phyloP scores from a whole-genome alignment of 805 yeast species.

The Metschnikowia reukaufii region DNA sequence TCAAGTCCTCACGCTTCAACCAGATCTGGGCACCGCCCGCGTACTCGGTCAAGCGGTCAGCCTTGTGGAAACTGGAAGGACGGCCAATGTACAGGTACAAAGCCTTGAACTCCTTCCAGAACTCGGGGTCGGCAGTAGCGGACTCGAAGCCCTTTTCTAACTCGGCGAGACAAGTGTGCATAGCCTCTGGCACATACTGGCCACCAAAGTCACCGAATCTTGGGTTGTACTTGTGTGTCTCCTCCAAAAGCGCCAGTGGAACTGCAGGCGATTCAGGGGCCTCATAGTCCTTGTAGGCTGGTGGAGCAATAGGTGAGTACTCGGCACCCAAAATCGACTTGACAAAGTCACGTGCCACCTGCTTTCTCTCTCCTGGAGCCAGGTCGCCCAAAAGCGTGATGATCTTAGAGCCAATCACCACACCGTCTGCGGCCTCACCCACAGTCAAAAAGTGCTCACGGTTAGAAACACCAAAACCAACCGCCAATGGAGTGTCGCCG shows the following conservation, averaged over 20 bases:
- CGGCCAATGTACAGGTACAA: conserved; percentile 93
- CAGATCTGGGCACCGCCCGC: conserved; percentile 93
- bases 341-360: conserved; percentile 65
- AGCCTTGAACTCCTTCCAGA: conserved; percentile 89
- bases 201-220: conserved; percentile 97
- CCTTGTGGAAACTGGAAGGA: conserved; percentile 89
- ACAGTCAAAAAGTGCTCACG: conserved; percentile 85
- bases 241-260: conserved; percentile 45
- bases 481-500: conserved; percentile 72
- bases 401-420: conserved; percentile 90
- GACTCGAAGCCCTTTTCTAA: conserved; percentile 83
- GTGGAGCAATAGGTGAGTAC: conserved; percentile 31
- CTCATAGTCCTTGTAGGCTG: conserved; percentile 20
- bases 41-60: conserved; percentile 83
- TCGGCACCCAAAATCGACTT: conserved; percentile 65
- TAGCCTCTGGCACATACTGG: conserved; percentile 96
- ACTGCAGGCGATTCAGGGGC: conserved; percentile 25
- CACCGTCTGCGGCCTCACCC: conserved; percentile 86
- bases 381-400: conserved; percentile 70
- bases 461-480: conserved; percentile 95
- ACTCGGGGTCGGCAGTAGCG: conserved; percentile 84
- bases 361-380: conserved; percentile 57
- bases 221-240: conserved; percentile 66
- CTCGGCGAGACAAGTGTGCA: conserved; percentile 87
- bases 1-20: conserved; percentile 96